Base-by-base conservation (phyloP, 768 basidiomycete genomes). In the Clitopilus passeckerianus region DNA sequence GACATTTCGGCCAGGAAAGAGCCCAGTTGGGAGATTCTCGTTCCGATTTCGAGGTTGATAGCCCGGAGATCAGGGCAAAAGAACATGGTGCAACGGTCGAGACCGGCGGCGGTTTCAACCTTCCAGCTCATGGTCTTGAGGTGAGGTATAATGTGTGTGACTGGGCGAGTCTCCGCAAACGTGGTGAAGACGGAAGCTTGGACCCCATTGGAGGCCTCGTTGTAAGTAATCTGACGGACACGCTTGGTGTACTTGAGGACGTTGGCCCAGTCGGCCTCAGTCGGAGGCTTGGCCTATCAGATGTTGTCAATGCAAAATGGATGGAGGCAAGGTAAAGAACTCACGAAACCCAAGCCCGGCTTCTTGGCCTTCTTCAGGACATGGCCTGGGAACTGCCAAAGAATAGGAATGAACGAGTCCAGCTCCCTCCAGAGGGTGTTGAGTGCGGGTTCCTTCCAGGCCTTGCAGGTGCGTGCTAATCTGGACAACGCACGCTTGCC, bases 371-470 rank as follows among this genome's bases (percentile, higher is more conserved):
- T 89, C 73, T 84, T 89, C 72, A 91, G 74, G 63, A 91, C 66
- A 62, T 80, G 76, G 59, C 75, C 77, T 14, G 90, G 90, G 69
- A 92, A 91, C 57, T 91, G 69, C 34, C 86, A 85, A 59, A 91
- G 75, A 59, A 92, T 75, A 9, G 90, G 90, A 52, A 84, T 72
- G 60, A 91, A 75, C 12, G 87, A 89, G 69, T 91, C 89, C 58
- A 92, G 74, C 65, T 92, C 90, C 68, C 80, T 83, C 90, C 90
- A 92, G 30, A 92, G 77, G 54, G 86, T 74, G 68, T 86, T 76
- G 64, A 91, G 67, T n/a, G 86, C 83, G 14, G 88, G 88, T 63
- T 87, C 89, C 64, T 79, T 84, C 69, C 90, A 75, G n/a, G 85
- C 83, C 62, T 80, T 84, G 72, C 90, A 91, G 52, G 90, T 90